A percentile compares a stretch with the other conserved stretches of the same genome.
phyloP scores from a whole-genome alignment of 495 filamentous ascomycete species.

The Tuber melanosporum region DNA sequence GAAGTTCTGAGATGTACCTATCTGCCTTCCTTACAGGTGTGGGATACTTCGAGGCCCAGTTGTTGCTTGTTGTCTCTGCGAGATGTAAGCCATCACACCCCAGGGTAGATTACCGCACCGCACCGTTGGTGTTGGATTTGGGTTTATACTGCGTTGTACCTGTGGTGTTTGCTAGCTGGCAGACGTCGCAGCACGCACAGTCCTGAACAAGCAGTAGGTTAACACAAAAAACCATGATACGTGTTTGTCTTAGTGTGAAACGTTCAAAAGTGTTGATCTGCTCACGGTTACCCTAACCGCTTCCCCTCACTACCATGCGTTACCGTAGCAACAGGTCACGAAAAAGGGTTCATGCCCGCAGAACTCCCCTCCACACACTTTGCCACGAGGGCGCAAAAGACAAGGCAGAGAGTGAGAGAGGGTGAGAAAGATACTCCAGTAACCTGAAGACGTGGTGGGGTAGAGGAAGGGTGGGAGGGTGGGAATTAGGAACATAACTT shows the following conservation, averaged over 20 bases:
- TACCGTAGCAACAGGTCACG: slow-evolving; percentile 1
- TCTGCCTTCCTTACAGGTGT: not conserved
- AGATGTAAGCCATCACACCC: not conserved
- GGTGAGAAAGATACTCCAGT: not conserved
- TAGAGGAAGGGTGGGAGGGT: not conserved
- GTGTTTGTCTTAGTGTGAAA: slow-evolving; percentile 3
- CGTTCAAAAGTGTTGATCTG: slow-evolving; percentile 4
- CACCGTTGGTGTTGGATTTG: not conserved
- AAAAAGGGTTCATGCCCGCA: not conserved
- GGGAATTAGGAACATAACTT: not conserved
- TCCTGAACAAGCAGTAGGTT: no score
- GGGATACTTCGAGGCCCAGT: not conserved
- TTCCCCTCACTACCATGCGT: not conserved
- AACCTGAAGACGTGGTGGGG: not conserved
- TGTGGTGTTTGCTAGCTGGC: slow-evolving; percentile 1
- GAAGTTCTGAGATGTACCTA: not conserved
- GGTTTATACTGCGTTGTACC: not conserved
- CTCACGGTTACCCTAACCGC: not conserved
- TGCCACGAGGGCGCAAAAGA: not conserved
- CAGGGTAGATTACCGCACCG: not conserved
- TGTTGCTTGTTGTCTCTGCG: not conserved
- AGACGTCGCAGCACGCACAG: not conserved
- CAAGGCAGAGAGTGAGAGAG: not conserved
- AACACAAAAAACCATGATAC: not conserved
- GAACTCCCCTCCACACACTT: not conserved